Conservation (phyloP, 768 basidiomycete species). For the Rubroboletus pulcherrimus region DNA sequence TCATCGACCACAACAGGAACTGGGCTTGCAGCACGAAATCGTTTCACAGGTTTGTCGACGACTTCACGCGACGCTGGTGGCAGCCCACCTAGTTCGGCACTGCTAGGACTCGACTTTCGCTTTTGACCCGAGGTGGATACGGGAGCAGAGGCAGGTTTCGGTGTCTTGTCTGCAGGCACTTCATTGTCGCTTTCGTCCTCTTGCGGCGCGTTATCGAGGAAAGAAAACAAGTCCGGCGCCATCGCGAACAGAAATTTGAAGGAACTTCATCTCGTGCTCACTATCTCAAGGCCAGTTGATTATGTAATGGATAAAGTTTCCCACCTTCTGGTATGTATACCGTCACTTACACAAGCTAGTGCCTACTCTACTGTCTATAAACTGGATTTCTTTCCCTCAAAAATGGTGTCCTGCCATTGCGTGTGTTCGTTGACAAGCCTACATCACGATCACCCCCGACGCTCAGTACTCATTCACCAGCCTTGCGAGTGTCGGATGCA, state of each 20-base stretch:
- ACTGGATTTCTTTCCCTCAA: too few species aligned
- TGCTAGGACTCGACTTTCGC: slow-evolving; percentile 22
- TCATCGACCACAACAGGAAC: slow-evolving; percentile 85
- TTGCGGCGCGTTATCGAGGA: slow-evolving; percentile 21
- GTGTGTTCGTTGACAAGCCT: too few species aligned
- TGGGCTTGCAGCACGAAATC: slow-evolving; percentile 55
- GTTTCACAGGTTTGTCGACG: slow-evolving; percentile 46
- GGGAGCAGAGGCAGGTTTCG: neutral
- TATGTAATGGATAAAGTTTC: slow-evolving; percentile 2
- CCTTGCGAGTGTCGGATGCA: too few species aligned
- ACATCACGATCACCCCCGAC: too few species aligned
- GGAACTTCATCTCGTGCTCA: neutral
- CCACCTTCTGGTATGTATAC: neutral
- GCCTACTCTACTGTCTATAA: too few species aligned
- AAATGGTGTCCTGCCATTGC: too few species aligned
- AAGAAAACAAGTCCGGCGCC: slow-evolving; percentile 32
- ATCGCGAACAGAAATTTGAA: slow-evolving; percentile 7
- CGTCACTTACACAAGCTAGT: too few species aligned
- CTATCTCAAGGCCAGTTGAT: neutral
- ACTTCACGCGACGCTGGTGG: slow-evolving; percentile 20
- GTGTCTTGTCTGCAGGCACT: neutral
- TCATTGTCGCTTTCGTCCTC: slow-evolving; percentile 30
- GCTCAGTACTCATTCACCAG: too few species aligned
- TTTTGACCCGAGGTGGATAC: slow-evolving; percentile 14
- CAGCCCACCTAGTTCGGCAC: neutral